Evolutionary conservation across 1,284 basidiomycete genomes (phyloP), one percentile per base, ranked within the genome.

Genomic region (Irpex sp.): DNA sequence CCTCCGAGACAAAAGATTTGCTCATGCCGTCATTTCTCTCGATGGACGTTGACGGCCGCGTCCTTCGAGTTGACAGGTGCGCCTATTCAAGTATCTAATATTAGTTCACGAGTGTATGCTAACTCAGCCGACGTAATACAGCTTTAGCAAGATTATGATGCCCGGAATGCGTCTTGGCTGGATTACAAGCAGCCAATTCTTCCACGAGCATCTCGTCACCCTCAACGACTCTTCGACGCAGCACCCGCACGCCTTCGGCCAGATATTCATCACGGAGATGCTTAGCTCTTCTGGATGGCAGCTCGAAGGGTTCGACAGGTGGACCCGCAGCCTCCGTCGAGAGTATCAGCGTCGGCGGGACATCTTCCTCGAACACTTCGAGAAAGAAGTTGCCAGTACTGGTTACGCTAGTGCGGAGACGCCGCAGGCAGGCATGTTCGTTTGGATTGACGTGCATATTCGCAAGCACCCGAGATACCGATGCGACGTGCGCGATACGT

Each of bases 101-200:
- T 45, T 45, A 45, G 39, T 14, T 67, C 21, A 33, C 28, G 9
- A 37, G n/a, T 33, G 10, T 10, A 54, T 42, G 39, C 58, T 47
- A 9, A 51, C 28, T 36, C 8, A 21, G 45, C 5, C n/a, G 9
- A 35, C 16, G 47, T 51, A 14, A 39, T 16, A 21, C 23, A 76
- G 71, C 61, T 73, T 78, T 69, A 75, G 74, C 68, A 77, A 78
- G 64, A 70, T 76, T 47, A 73, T 80, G 62, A 77, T 76, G 18
- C 79, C 79, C 3, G 78, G 78, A 35, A 76, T 80, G 72, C 74
- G 78, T n/a, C 70, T 79, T 37, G 80, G 79, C 37, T 80, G 78
- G 78, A 74, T 79, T 61, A 77, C 78, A n/a, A 72, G 73, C 61
- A 75, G 68, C 65, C 62, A 72, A 8, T 51, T 72, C 59, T 80